Conservation (phyloP, 2,329 filamentous ascomycete genomes). For the Fusarium nisikadoi region DNA sequence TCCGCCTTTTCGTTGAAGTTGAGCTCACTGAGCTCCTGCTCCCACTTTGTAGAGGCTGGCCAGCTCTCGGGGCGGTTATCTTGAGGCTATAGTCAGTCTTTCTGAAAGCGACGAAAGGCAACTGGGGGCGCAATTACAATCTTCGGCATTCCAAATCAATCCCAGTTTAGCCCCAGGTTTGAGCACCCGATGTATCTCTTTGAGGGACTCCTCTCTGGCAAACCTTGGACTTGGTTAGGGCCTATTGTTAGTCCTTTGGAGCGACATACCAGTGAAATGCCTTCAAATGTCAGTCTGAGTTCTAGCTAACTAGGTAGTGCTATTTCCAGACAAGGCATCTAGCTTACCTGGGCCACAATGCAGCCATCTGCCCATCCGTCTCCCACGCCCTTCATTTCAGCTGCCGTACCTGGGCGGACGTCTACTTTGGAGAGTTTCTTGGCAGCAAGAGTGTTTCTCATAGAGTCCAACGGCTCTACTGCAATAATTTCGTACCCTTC, state of each 20-base stretch:
- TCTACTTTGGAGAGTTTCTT: conserved; percentile 68
- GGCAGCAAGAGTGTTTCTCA: conserved; percentile 68
- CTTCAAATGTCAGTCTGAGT: conserved; percentile 42
- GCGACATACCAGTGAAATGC: conserved; percentile 66
- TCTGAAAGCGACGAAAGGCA: not conserved
- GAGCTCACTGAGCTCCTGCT: conserved; percentile 69
- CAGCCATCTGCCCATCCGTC: conserved; percentile 70
- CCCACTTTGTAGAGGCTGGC: conserved; percentile 68
- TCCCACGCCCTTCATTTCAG: conserved; percentile 63
- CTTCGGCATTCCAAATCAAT: conserved; percentile 79
- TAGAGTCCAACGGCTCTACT: conserved; percentile 72
- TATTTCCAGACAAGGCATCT: not conserved
- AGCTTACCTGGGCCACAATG: conserved; percentile 73
- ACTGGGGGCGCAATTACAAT: conserved; percentile 60
- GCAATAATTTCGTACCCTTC: conserved; percentile 71
- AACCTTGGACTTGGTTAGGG: conserved; percentile 63
- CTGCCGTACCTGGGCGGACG: conserved; percentile 68
- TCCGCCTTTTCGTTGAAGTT: conserved; percentile 64
- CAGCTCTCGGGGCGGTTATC: conserved; percentile 72
- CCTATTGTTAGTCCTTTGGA: not conserved
- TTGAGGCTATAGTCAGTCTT: conserved; percentile 44
- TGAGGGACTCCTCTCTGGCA: conserved; percentile 68
- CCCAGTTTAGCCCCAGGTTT: conserved; percentile 69
- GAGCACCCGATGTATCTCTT: conserved; percentile 74
- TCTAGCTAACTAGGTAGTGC: not conserved